These are phyloP conservation scores for Lachnellula suecica DNA, from an alignment of 2,329 filamentous ascomycete genomes.

Conservation along the genomic window DNA sequence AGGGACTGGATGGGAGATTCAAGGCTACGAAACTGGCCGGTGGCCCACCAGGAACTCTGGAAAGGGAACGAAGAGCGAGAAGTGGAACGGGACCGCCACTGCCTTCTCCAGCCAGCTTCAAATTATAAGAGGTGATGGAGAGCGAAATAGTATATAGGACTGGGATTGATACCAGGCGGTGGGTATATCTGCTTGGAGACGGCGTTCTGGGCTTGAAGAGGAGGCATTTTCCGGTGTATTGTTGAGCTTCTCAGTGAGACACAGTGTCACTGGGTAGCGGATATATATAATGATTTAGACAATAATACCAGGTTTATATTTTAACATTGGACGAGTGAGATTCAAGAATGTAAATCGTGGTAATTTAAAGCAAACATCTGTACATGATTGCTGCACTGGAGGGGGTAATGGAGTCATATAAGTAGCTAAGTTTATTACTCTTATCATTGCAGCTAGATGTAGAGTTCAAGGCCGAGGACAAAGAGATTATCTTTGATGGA, in stretches of 20 bases:
- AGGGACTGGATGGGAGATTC: constrained; percentile 60
- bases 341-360: too few species aligned
- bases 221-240: constrained; percentile 16
- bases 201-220: constrained; percentile 16
- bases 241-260: constrained; percentile 1
- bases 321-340: background rate
- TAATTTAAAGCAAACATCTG: too few species aligned
- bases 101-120: constrained; percentile 19
- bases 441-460: too few species aligned
- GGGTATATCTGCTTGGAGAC: constrained; percentile 2
- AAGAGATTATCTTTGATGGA: too few species aligned
- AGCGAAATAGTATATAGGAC: background rate
- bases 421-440: too few species aligned
- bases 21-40: constrained; percentile 41
- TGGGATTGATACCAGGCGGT: background rate
- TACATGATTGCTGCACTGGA: too few species aligned
- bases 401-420: too few species aligned
- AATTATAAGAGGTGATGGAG: background rate
- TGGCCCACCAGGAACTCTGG: constrained; percentile 37
- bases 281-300: constrained; percentile 15
- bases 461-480: too few species aligned
- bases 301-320: constrained; percentile 11
- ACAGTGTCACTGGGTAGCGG: constrained; percentile 1
- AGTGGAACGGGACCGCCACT: constrained; percentile 39
- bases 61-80: constrained; percentile 43